Percentiles rank a stretch among this genome's conserved stretches.
Evolutionary conservation across 345 rosid genomes (phyloP).

Genomic region (Citrus hindsii): DNA sequence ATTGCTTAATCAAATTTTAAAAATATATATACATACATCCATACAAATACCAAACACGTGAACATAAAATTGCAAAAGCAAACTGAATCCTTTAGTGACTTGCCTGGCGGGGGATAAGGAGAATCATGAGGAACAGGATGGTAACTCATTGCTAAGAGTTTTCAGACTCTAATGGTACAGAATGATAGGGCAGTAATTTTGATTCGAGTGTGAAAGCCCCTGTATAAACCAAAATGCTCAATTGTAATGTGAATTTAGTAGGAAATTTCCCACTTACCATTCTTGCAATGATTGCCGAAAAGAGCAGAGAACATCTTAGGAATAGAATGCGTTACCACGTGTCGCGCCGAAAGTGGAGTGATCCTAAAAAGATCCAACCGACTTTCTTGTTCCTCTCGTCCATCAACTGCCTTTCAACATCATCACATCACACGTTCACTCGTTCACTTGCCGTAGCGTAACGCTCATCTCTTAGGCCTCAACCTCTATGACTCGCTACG

Average conservation of each 20-base stretch:
- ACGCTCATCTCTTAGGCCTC: background rate
- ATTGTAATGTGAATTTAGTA: background rate
- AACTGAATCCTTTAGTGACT: background rate
- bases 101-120: constrained; percentile 16
- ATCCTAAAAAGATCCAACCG: background rate
- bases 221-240: background rate
- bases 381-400: background rate
- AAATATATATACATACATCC: too few relatives aligned
- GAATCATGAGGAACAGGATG: constrained; percentile 18
- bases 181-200: background rate
- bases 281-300: background rate
- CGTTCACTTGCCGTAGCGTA: background rate
- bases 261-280: constrained; percentile 11
- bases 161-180: background rate
- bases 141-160: constrained; percentile 24
- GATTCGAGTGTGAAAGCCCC: background rate
- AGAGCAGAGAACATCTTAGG: background rate
- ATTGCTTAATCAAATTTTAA: background rate
- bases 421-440: background rate
- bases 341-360: background rate
- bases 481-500: too few relatives aligned
- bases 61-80: background rate
- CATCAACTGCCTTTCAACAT: background rate
- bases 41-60: too few relatives aligned
- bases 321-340: background rate